phyloP scores from a whole-genome alignment of 768 basidiomycete genomes.

The Porphyrellus cyaneotinctus region DNA sequence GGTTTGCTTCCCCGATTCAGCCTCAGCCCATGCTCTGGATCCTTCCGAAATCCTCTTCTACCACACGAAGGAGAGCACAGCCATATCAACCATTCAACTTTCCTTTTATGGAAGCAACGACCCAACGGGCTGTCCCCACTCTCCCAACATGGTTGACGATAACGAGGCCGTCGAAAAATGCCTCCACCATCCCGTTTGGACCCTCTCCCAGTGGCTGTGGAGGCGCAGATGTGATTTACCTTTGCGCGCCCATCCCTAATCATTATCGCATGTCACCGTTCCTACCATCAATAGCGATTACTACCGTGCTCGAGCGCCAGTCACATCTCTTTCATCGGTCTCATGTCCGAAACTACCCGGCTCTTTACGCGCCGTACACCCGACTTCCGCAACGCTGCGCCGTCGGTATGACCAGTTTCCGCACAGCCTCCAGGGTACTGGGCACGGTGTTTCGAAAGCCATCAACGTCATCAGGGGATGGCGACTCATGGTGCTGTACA shows the following conservation, averaged over 20 bases:
- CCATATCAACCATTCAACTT: constrained; percentile 24
- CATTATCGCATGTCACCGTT: not conserved
- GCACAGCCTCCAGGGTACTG: constrained; percentile 7
- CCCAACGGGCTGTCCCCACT: constrained; percentile 17
- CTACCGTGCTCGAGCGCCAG: not conserved
- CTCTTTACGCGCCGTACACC: constrained; percentile 3
- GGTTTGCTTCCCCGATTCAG: constrained; percentile 11
- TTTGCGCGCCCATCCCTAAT: constrained; percentile 7
- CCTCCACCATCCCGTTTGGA: constrained; percentile 1
- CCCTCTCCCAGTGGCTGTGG: constrained; percentile 20
- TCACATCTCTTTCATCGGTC: not conserved
- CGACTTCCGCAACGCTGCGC: not conserved
- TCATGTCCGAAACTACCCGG: constrained; percentile 14
- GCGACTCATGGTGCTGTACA: no score
- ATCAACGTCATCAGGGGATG: constrained; percentile 23
- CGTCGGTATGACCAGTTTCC: not conserved
- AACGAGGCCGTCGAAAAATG: not conserved
- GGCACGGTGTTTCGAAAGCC: not conserved
- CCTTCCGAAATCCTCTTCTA: constrained; percentile 9
- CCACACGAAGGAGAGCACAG: not conserved
- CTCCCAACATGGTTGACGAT: constrained; percentile 6
- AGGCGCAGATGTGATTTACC: constrained; percentile 22
- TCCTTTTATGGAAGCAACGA: constrained; percentile 22
- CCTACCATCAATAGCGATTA: constrained; percentile 1
- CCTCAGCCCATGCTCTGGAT: constrained; percentile 8